These are phyloP conservation scores for Cyberlindnera maritima DNA, from an alignment of 805 yeast species.

Conservation along the genomic window DNA sequence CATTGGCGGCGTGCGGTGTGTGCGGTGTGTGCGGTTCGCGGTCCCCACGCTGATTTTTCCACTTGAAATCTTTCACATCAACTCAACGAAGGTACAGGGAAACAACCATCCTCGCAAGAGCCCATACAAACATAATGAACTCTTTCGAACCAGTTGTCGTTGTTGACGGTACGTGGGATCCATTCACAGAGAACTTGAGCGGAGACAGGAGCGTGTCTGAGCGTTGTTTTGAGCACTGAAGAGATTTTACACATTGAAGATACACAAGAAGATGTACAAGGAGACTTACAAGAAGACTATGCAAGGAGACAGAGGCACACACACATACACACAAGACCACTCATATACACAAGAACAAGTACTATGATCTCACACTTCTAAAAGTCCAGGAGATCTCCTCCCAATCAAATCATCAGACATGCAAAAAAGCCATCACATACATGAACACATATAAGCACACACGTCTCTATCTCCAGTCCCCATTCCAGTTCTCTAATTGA, in stretches of 20 bases:
- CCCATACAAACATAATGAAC: conserved; percentile 33
- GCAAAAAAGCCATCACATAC: too few relatives aligned
- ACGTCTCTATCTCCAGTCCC: neutral
- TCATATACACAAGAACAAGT: too few relatives aligned
- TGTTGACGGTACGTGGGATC: conserved; percentile 87
- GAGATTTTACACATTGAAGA: neutral
- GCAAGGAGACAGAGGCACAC: neutral
- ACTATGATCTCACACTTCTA: too few relatives aligned
- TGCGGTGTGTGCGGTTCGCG: conserved; percentile 1
- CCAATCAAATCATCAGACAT: too few relatives aligned
- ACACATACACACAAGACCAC: neutral
- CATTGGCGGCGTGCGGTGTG: neutral
- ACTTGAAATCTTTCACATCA: conserved; percentile 19
- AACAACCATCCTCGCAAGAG: conserved; percentile 9
- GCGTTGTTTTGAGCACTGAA: neutral
- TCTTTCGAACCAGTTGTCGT: conserved; percentile 96
- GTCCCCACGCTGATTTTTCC: conserved; percentile 10
- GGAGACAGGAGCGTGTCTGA: neutral
- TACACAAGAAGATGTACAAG: neutral
- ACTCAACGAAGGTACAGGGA: conserved; percentile 1
- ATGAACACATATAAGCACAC: neutral
- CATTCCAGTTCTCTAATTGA: neutral
- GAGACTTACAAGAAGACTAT: neutral
- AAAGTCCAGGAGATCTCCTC: too few relatives aligned
- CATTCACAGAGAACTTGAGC: neutral